Evolutionary conservation across 1,284 basidiomycete genomes (phyloP), one percentile per base, ranked within the genome.

Genomic region (Violaceomyces palustris): DNA sequence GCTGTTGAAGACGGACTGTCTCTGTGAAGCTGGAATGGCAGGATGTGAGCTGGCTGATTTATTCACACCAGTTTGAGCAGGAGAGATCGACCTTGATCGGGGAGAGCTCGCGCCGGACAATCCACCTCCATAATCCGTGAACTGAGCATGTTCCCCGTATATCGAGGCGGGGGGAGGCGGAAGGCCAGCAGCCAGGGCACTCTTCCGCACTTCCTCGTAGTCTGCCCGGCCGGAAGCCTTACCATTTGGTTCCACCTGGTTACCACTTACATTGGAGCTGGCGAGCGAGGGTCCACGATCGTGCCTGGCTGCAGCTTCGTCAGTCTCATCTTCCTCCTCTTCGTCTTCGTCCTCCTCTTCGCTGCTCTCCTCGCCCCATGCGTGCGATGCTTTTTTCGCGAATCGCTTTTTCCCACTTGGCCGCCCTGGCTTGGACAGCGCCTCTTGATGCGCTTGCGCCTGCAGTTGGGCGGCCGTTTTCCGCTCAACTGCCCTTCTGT

Each of bases 271-370:
- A n/a, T n/a, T n/a, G n/a, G n/a, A n/a, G n/a, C n/a, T n/a, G n/a
- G n/a, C n/a, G n/a, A n/a, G n/a, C n/a, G n/a, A n/a, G n/a, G n/a
- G n/a, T 33, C 22, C 34, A 32, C 19, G 30, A 24, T 23, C 34
- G 38, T 38, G 44, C 28, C 28, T 50, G 30, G 25, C 53, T 35
- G 39, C 56, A 6, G 45, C 55, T 9, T 64, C 64, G 1, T 68
- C 64, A 10, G 64, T 57, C 25, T 65, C 64, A n/a, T 68, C 64
- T 4, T 68, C 65, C 11, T 68, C 64, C n/a, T 67, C 64, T 4
- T 67, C 65, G 1, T 68, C 63, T 10, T 65, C 61, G 15, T 59
- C 56, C 11, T 59, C 56, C 11, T 64, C 61, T 26, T 61, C 61
- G 35, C 55, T 54, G 17, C 54, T 55, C 40, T 68, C 64, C 28